A percentile compares a stretch with the other conserved stretches of the same genome.
These are phyloP conservation scores for Cystoderma amianthinum DNA, from an alignment of 768 basidiomycete species.

Conservation along the genomic window DNA sequence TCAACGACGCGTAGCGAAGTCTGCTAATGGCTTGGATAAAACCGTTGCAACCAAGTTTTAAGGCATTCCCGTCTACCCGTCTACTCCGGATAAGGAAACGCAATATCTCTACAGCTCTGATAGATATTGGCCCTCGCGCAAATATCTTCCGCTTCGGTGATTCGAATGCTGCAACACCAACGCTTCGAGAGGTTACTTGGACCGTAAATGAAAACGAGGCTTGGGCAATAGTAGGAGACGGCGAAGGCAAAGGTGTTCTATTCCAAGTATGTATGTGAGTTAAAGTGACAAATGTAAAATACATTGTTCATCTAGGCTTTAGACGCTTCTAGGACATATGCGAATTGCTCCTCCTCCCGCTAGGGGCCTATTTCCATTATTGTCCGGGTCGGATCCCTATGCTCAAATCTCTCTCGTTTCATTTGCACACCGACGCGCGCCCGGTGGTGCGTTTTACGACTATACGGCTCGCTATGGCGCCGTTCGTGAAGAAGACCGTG, in stretches of 20 bases:
- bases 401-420: constrained; percentile 50
- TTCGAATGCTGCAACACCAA: constrained; percentile 34
- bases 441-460: constrained; percentile 79
- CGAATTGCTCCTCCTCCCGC: constrained; percentile 61
- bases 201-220: constrained; percentile 52
- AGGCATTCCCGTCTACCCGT: too few species aligned
- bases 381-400: constrained; percentile 44
- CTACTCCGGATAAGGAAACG: too few species aligned
- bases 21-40: too few species aligned
- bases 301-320: constrained; percentile 1
- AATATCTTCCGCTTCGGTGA: constrained; percentile 58
- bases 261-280: constrained; percentile 60
- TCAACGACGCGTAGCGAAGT: too few species aligned
- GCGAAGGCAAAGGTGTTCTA: constrained; percentile 52
- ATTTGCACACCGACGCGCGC: constrained; percentile 51
- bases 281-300: not conserved
- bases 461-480: constrained; percentile 91
- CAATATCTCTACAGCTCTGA: too few species aligned
- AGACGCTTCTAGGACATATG: constrained; percentile 68
- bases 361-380: constrained; percentile 74
- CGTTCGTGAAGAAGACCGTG: constrained; percentile 74
- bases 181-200: constrained; percentile 53
- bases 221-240: constrained; percentile 72
- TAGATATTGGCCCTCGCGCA: constrained; percentile 23
- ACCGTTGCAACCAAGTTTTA: too few species aligned